Evolutionary conservation across 257 asterid species (phyloP), one percentile per base, ranked within the genome.

Genomic region (Anisodus acutangulus): DNA sequence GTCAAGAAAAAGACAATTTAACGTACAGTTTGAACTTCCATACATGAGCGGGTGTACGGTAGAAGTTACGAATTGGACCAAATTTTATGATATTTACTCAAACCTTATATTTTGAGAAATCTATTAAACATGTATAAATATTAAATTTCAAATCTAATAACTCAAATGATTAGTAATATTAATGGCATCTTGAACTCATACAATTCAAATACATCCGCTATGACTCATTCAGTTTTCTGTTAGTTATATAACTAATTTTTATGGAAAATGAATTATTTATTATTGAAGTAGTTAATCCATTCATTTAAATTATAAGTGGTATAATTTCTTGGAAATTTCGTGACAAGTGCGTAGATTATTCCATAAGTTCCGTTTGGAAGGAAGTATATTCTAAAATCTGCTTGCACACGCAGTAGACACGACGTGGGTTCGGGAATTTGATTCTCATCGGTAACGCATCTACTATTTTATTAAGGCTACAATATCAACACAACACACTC

Each of bases 331-430:
- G 8, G 81, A 51, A 76, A 76, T 26, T 76, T 51, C 81, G 0
- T 49, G 7, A 49, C 11, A 74, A 22, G 17, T 49, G 19, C 60
- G 11, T 19, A 19, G 81, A 51, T 76, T 49, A 76, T 76, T 76
- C 62, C 62, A 4, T 76, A 76, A 51, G 62, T 62, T 3, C 13
- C 45, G 63, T 72, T 72, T 10, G 17, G 16, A 4, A 66, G 71
- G 26, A 22, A 22, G 26, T 2, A 47, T 74, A 74, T 74, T 74
- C 80, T 49, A 10, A 74, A 22, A 22, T 22, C 57, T 19, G 19
- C 43, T 11, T 11, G 9, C 45, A 51, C 81, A 76, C 81, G 81
- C 63, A 49, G 47, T 76, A 1, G 62, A 76, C 81, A 53, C 81
- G 81, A 76, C 39, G 80, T 72, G 19, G 12, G 45, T 13, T 51